A percentile compares a stretch with the other conserved stretches of the same genome.
These are phyloP conservation scores for Pterocarpus macrocarpus DNA, from an alignment of 306 rosid species.

Conservation along the genomic window DNA sequence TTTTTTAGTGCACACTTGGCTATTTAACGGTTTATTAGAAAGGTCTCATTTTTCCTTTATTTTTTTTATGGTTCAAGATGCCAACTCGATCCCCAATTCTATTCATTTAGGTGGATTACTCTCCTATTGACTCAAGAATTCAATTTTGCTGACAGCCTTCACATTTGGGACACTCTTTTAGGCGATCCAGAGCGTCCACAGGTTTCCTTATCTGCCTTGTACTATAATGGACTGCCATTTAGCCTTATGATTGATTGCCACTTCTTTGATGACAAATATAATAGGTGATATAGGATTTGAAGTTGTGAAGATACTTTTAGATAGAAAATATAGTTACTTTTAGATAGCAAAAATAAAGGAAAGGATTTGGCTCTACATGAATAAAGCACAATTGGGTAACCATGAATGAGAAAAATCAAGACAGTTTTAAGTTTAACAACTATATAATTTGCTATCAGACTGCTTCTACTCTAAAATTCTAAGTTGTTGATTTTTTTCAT, in stretches of 20 bases:
- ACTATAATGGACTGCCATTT: background rate
- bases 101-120: constrained; percentile 99
- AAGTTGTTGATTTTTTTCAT: constrained; percentile 20
- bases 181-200: constrained; percentile 96
- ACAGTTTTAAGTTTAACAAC: background rate
- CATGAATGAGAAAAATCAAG: constrained; percentile 5
- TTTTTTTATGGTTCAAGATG: constrained; percentile 41
- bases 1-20: constrained; percentile 24
- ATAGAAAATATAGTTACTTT: constrained; percentile 9
- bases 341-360: background rate
- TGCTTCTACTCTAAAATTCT: background rate
- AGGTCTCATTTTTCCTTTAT: constrained; percentile 38
- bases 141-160: constrained; percentile 94
- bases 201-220: constrained; percentile 52
- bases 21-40: constrained; percentile 21
- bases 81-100: constrained; percentile 98
- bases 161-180: constrained; percentile 93
- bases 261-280: constrained; percentile 13
- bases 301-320: constrained; percentile 26
- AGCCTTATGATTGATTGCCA: background rate
- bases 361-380: background rate
- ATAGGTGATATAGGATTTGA: constrained; percentile 31
- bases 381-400: constrained; percentile 5
- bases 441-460: background rate
- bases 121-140: constrained; percentile 97